These are phyloP conservation scores for Scheffersomyces lignosus DNA, from an alignment of 805 yeast genomes.

Conservation along the genomic window DNA sequence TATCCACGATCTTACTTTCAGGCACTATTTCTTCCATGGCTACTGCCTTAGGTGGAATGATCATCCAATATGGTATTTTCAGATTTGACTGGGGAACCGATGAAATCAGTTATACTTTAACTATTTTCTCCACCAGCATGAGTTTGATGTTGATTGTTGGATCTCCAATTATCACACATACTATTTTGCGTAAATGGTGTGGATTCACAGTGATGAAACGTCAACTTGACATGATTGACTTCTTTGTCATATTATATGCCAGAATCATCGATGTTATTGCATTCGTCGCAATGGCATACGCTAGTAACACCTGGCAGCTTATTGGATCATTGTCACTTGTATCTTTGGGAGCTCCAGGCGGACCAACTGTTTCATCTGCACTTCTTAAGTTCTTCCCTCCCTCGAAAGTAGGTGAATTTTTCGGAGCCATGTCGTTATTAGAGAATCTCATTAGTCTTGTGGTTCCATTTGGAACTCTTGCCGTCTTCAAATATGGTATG, in stretches of 20 bases:
- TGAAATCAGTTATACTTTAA: constrained; percentile 15
- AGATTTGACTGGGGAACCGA: constrained; percentile 17
- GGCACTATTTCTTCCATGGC: constrained; percentile 13
- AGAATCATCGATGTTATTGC: constrained; percentile 12
- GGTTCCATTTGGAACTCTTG: constrained; percentile 49
- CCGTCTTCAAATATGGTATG: constrained; percentile 37
- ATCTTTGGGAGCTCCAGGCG: constrained; percentile 40
- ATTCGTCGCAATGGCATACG: constrained; percentile 8
- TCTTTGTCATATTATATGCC: constrained; percentile 11
- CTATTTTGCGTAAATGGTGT: constrained; percentile 9
- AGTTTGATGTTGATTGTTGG: constrained; percentile 16
- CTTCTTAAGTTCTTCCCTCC: constrained; percentile 61
- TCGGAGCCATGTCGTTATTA: constrained; percentile 65
- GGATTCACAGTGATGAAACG: constrained; percentile 11
- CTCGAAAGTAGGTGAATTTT: constrained; percentile 63
- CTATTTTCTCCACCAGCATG: constrained; percentile 14
- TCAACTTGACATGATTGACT: constrained; percentile 17
- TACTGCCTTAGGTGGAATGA: constrained; percentile 15
- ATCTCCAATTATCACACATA: constrained; percentile 15
- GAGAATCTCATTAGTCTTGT: constrained; percentile 49
- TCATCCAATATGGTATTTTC: constrained; percentile 17
- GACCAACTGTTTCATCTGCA: constrained; percentile 61
- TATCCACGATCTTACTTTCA: constrained; percentile 12
- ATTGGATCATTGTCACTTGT: constrained; percentile 3
- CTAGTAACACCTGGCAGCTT: constrained; percentile 2